Evolutionary conservation across 345 rosid genomes (phyloP).

Genomic region (Eucalyptus coolabah): DNA sequence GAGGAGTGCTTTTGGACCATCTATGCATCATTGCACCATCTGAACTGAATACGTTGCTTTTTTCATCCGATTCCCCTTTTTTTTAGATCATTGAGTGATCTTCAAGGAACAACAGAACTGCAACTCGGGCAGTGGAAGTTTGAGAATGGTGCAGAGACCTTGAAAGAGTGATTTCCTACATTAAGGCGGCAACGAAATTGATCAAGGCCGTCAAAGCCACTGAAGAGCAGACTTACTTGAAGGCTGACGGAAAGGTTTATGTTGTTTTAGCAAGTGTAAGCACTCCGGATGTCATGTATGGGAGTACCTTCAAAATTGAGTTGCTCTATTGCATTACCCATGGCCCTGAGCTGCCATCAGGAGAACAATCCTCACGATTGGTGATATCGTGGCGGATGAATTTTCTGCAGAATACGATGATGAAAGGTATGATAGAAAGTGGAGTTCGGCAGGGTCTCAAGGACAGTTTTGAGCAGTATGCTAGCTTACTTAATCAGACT

Average conservation of each 20-base stretch:
- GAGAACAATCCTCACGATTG: conserved; percentile 61
- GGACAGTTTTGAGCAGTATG: conserved; percentile 69
- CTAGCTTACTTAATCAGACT: conserved; percentile 45
- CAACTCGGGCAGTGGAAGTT: conserved; percentile 67
- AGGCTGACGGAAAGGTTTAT: conserved; percentile 68
- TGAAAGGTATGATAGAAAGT: conserved; percentile 90
- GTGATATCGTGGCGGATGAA: conserved; percentile 86
- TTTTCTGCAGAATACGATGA: conserved; percentile 87
- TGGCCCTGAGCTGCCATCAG: conserved; percentile 76
- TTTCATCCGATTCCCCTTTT: conserved; percentile 77
- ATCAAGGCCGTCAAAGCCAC: conserved; percentile 73
- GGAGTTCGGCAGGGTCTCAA: conserved; percentile 81
- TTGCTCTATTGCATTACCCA: conserved; percentile 63
- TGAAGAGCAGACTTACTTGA: conserved; percentile 76
- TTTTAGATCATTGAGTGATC: conserved; percentile 35
- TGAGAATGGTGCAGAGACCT: conserved; percentile 43
- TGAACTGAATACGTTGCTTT: conserved; percentile 56
- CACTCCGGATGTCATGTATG: conserved; percentile 81
- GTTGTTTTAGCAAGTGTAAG: conserved; percentile 48
- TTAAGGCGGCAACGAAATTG: conserved; percentile 73
- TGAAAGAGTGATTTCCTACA: conserved; percentile 56
- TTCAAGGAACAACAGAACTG: conserved; percentile 71
- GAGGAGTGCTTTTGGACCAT: conserved; percentile 80
- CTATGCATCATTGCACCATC: conserved; percentile 41
- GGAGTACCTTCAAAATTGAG: conserved; percentile 14